Evolutionary conservation across 176 grass and related monocot genomes (phyloP), one percentile per base, ranked within the genome.

Genomic region (Eragrostis curvula): DNA sequence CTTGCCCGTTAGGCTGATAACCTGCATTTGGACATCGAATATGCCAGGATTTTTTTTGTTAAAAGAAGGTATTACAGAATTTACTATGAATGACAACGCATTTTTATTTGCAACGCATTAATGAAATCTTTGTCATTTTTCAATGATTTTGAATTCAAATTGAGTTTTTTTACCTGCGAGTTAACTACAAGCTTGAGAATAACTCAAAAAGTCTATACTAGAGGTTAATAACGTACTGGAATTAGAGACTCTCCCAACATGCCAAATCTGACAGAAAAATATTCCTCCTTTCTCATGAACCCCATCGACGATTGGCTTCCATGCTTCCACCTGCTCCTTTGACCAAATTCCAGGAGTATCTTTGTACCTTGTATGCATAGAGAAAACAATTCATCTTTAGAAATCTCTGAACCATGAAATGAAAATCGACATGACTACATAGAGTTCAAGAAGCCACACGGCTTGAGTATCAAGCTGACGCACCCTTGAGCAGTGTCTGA

Each of bases 401-500:
- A 68, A 9, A 32, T 44, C 0, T 0, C 10, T 9, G 4, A 76
- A 47, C 13, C 7, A 7, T 17, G 1, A 74, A 50, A 60, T 9
- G 23, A 70, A 71, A 69, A 10, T 70, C 16, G 12, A 36, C 5
- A 70, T 81, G 65, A 65, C 7, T 48, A 48, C 1, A 77, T 49
- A 71, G 1, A 57, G 56, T 57, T 75, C 15, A 75, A 61, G 16
- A 81, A 89, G 16, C 16, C 10, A 73, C 3, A 76, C n/a, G n/a
- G 42, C 27, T 74, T 63, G 39, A 88, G 6, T 66, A 43, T 68
- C 73, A 68, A 70, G 29, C 7, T 65, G 64, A 77, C 63, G 36
- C 70, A 95, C 85, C 90, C 94, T 79, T 89, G 90, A 70, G 94
- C 88, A 52, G 88, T 93, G 50, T 93, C 88, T 15, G 94, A 97